Conservation (phyloP, 2,329 filamentous ascomycete genomes). For the Xylogone sp. region DNA sequence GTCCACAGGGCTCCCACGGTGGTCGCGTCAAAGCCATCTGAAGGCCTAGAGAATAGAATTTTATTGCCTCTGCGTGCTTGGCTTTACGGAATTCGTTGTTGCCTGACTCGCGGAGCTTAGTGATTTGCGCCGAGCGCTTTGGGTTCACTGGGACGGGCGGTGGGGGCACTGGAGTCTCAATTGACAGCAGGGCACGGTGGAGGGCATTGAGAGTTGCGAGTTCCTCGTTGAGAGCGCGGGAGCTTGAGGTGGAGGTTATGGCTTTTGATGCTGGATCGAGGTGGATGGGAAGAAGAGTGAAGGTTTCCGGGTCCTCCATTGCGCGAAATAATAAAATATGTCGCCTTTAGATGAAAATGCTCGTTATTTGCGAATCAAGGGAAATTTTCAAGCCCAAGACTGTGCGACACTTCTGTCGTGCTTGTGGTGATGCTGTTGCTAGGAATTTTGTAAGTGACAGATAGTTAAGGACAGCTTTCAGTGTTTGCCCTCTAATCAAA, state of each 20-base stretch:
- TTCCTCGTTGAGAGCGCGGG: slow-evolving; percentile 55
- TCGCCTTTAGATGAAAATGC: not conserved
- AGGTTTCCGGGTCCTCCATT: slow-evolving; percentile 65
- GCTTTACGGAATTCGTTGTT: slow-evolving; percentile 80
- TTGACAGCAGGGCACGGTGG: slow-evolving; percentile 67
- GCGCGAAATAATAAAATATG: slow-evolving; percentile 5
- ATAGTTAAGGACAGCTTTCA: not conserved
- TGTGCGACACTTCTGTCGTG: not conserved
- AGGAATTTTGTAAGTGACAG: not conserved
- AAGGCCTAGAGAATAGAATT: slow-evolving; percentile 79
- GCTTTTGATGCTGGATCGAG: slow-evolving; percentile 81
- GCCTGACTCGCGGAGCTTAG: slow-evolving; percentile 85
- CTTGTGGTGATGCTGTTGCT: not conserved
- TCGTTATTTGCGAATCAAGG: too few relatives aligned
- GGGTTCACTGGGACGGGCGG: slow-evolving; percentile 89
- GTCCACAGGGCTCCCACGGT: slow-evolving; percentile 78
- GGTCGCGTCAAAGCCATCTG: slow-evolving; percentile 84
- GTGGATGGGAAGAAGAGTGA: slow-evolving; percentile 75
- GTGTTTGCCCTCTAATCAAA: not conserved
- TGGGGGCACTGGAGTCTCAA: slow-evolving; percentile 67
- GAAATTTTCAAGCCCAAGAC: too few relatives aligned
- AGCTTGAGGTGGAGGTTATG: slow-evolving; percentile 49
- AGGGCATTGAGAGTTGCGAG: slow-evolving; percentile 74
- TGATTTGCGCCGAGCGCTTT: slow-evolving; percentile 82
- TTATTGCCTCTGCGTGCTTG: slow-evolving; percentile 69